Evolutionary conservation across 805 yeast genomes (phyloP).

Genomic region (Lachancea waltii): DNA sequence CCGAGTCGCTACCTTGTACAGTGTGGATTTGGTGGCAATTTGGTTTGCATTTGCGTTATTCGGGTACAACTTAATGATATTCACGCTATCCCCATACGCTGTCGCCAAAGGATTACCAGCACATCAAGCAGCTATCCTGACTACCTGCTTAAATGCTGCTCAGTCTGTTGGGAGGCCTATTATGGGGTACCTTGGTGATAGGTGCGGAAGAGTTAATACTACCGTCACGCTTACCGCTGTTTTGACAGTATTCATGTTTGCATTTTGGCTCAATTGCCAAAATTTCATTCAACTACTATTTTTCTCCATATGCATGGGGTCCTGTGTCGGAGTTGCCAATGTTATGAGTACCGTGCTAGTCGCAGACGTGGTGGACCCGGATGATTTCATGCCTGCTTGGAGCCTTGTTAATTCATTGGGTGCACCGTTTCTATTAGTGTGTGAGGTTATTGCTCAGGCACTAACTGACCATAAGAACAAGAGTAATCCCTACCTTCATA

Average conservation of each 20-base stretch:
- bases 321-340: conserved; percentile 40
- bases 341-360: conserved; percentile 37
- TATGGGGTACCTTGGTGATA: conserved; percentile 41
- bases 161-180: conserved; percentile 45
- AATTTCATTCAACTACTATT: conserved; percentile 37
- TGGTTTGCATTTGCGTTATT: conserved; percentile 35
- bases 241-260: conserved; percentile 36
- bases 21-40: conserved; percentile 20
- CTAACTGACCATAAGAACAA: conserved; percentile 29
- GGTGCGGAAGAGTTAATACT: conserved; percentile 41
- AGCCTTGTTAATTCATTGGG: conserved; percentile 30
- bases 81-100: conserved; percentile 42
- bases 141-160: conserved; percentile 41
- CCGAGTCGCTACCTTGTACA: conserved; percentile 27
- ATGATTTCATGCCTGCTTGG: conserved; percentile 33
- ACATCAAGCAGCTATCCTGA: conserved; percentile 38
- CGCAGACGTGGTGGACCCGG: conserved; percentile 37
- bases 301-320: conserved; percentile 40
- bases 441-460: conserved; percentile 52
- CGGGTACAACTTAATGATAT: conserved; percentile 40
- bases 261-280: conserved; percentile 43
- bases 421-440: conserved; percentile 35
- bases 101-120: conserved; percentile 40
- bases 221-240: conserved; percentile 34
- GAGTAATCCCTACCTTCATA: conserved; percentile 45